These are phyloP conservation scores for Carex myosuroides DNA, from an alignment of 176 grass and related monocot genomes.

Conservation along the genomic window DNA sequence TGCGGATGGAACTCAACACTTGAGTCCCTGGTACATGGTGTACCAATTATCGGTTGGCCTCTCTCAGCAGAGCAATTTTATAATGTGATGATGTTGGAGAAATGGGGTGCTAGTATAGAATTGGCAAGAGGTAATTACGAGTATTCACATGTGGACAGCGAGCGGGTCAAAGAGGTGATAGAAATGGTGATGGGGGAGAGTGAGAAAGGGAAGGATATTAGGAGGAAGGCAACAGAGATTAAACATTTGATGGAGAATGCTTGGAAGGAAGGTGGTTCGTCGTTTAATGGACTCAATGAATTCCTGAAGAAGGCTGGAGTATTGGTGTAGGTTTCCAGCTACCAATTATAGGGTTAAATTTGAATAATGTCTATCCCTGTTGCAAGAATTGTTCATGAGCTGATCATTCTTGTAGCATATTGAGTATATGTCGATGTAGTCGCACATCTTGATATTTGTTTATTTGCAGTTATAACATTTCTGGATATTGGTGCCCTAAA, in stretches of 20 bases:
- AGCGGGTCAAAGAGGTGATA: conserved; percentile 15
- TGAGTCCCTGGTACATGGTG: conserved; percentile 25
- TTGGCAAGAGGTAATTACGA: conserved; percentile 29
- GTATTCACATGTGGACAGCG: conserved; percentile 14
- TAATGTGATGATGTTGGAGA: conserved; percentile 29
- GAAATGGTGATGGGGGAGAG: conserved; percentile 24
- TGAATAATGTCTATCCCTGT: neutral
- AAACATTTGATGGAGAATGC: conserved; percentile 22
- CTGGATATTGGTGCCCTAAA: neutral
- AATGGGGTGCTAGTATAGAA: conserved; percentile 22
- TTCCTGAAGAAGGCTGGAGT: conserved; percentile 16
- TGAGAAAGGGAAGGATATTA: conserved; percentile 24
- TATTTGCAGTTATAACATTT: neutral
- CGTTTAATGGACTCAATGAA: conserved; percentile 8
- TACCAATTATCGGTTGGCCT: conserved; percentile 37
- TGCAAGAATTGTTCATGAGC: neutral
- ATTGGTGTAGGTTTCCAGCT: neutral
- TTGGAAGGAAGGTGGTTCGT: conserved; percentile 23
- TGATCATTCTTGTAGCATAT: neutral
- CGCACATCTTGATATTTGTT: neutral
- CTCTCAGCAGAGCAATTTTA: conserved; percentile 31
- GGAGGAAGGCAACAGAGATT: conserved; percentile 16
- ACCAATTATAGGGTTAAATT: neutral
- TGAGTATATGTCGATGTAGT: neutral
- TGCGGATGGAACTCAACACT: conserved; percentile 32